A percentile compares a stretch with the other conserved stretches of the same genome.
These are phyloP conservation scores for Talaromyces sp. DNA, from an alignment of 2,329 filamentous ascomycete species.

Conservation along the genomic window DNA sequence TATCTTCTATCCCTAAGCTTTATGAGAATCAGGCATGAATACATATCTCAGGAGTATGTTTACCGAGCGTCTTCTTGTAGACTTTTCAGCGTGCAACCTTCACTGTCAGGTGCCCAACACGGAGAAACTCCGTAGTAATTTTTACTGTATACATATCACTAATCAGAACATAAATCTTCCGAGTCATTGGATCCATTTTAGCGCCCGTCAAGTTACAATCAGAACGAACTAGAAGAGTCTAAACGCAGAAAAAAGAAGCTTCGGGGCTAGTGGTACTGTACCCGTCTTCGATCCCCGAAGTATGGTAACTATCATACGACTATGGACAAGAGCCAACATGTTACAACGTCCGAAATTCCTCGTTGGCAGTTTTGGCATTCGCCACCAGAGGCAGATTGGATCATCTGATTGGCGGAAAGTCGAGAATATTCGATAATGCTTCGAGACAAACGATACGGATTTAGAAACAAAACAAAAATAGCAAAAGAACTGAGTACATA, in stretches of 20 bases:
- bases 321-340: not conserved
- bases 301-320: not conserved
- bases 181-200: not conserved
- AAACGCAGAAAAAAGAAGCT: constrained; percentile 1
- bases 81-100: not conserved
- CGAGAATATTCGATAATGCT: not conserved
- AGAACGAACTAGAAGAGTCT: not conserved
- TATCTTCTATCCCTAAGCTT: not conserved
- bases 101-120: not conserved
- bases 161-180: not conserved
- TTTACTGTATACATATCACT: not conserved
- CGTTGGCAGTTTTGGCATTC: not conserved
- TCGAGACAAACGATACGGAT: not conserved
- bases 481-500: not conserved
- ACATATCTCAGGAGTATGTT: not conserved
- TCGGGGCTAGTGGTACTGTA: constrained; percentile 14
- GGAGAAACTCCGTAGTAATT: not conserved
- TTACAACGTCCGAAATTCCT: not conserved
- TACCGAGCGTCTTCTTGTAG: not conserved
- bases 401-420: not conserved
- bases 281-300: not conserved
- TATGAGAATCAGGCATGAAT: not conserved
- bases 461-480: too few species aligned
- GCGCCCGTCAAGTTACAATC: not conserved
- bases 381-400: not conserved